Conservation (phyloP, 257 asterid species). For the Voacanga thouarsii region DNA sequence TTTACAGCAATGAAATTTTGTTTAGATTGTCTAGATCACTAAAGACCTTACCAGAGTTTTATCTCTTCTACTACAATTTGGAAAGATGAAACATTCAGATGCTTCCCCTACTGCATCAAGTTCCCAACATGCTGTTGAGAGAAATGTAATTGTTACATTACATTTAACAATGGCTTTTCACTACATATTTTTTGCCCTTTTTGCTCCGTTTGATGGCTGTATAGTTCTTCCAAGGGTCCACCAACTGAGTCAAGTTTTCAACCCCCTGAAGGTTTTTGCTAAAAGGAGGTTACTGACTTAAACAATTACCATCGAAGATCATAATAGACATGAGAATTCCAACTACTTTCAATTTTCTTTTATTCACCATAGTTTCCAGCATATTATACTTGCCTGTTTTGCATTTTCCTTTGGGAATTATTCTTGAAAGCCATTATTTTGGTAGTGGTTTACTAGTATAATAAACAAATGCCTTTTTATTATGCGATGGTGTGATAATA, state of each 20-base stretch:
- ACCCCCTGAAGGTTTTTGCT: not conserved
- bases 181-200: constrained; percentile 2
- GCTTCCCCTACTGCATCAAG: too few species aligned
- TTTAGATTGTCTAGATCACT: too few species aligned
- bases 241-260: not conserved
- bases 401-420: not conserved
- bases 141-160: too few species aligned
- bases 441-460: not conserved
- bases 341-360: not conserved
- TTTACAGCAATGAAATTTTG: too few species aligned
- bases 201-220: not conserved
- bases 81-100: too few species aligned
- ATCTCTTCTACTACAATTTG: too few species aligned
- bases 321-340: not conserved
- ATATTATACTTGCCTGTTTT: not conserved
- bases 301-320: not conserved
- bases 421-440: not conserved
- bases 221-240: not conserved
- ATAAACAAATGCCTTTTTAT: too few species aligned
- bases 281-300: not conserved
- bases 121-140: too few species aligned
- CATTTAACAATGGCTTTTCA: too few species aligned
- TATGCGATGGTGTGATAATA: not conserved
- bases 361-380: not conserved
- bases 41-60: too few species aligned